Conservation (phyloP, 345 rosid species). For the Brassica juncea region DNA sequence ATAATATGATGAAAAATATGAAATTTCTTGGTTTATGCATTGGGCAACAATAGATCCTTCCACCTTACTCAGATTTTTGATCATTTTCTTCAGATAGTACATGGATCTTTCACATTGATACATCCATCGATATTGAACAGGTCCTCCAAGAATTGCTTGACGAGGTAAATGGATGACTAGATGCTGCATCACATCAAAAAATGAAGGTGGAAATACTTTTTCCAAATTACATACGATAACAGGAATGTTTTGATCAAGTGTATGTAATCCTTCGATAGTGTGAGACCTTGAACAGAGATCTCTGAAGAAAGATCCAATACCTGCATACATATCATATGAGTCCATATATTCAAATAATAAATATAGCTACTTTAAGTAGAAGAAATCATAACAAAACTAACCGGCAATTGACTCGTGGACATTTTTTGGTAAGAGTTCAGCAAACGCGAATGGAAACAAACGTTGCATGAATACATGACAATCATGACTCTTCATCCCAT, state of each 20-base stretch:
- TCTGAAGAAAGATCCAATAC: not conserved
- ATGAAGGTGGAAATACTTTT: not conserved
- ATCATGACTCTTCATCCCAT: not conserved
- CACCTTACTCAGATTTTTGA: not conserved
- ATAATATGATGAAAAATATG: not conserved
- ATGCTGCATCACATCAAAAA: not conserved
- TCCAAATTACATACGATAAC: not conserved
- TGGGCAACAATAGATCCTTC: not conserved
- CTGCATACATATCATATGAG: not conserved
- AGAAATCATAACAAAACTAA: not conserved
- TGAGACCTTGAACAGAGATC: not conserved
- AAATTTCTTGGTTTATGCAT: not conserved
- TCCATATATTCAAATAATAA: not conserved
- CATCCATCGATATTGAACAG: not conserved
- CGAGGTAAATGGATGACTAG: not conserved
- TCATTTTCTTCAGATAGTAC: not conserved
- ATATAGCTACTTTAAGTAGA: not conserved
- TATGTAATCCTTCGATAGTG: not conserved
- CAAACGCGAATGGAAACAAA: not conserved
- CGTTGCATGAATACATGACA: not conserved
- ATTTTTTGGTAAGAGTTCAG: not conserved
- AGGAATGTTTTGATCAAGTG: not conserved
- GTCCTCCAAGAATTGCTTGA: not conserved
- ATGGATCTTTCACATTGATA: not conserved
- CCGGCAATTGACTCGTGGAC: not conserved